These are phyloP conservation scores for Phaeosphaeriaceae sp. DNA, from an alignment of 2,329 filamentous ascomycete species.

Conservation along the genomic window DNA sequence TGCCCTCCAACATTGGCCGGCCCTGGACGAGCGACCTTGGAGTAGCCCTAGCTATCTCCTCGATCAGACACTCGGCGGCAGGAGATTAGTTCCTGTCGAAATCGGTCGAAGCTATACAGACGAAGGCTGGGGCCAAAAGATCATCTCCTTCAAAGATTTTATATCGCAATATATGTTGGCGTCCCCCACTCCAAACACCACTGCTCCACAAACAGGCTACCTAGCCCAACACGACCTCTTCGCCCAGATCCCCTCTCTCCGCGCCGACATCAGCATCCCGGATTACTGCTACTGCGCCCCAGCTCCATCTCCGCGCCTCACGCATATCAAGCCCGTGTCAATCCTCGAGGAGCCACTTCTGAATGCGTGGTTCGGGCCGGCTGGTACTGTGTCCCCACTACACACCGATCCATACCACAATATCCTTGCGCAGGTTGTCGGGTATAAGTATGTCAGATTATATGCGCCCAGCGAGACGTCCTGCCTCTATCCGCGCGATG, in stretches of 20 bases:
- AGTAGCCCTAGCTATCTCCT: constrained; percentile 75
- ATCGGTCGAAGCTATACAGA: constrained; percentile 88
- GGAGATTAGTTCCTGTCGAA: constrained; percentile 84
- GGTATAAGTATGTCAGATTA: constrained; percentile 88
- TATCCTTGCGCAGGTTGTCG: constrained; percentile 86
- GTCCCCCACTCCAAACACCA: not conserved
- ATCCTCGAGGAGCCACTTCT: constrained; percentile 67
- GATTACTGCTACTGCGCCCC: constrained; percentile 83
- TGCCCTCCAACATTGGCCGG: constrained; percentile 76
- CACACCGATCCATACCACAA: constrained; percentile 97
- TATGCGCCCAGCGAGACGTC: constrained; percentile 72
- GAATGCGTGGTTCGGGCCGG: constrained; percentile 93
- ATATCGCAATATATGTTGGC: constrained; percentile 65
- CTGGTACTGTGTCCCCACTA: constrained; percentile 86
- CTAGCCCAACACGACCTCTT: constrained; percentile 92
- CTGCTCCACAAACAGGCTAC: constrained; percentile 67
- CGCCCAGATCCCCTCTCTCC: constrained; percentile 77
- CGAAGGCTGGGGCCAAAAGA: constrained; percentile 79
- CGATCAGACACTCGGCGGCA: constrained; percentile 74
- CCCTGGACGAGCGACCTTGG: constrained; percentile 74
- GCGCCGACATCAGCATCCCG: constrained; percentile 77
- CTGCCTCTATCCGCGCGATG: constrained; percentile 66
- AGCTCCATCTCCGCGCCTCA: constrained; percentile 23
- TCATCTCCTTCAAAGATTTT: constrained; percentile 78
- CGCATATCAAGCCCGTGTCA: constrained; percentile 19